Base-by-base conservation (phyloP, 345 rosid species). In the Excoecaria cochinchinensis region DNA sequence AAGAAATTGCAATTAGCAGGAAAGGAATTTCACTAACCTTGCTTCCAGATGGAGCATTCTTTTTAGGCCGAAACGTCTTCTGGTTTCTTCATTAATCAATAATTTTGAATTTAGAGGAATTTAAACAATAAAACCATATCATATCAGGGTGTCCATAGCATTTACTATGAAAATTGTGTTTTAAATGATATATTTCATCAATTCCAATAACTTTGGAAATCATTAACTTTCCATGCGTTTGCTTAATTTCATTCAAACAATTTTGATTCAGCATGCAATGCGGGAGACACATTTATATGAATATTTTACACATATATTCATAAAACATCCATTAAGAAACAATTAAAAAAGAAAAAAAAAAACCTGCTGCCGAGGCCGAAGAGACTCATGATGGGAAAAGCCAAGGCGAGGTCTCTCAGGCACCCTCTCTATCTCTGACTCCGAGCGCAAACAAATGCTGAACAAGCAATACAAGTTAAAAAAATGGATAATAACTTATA, bases 51-150 rank as follows among this genome's bases (percentile, higher is more conserved):
- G 91, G 91, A 75, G 90, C 89, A 82, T 82, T 89, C 82, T 89
- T 89, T 73, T 89, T 89, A 5, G 93, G 91, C 65, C 91, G 84
- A 55, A 89, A 89, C 5, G 93, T 89, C 83, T 79, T 89, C 86
- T 89, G 93, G 72, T 87, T 89, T 84, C 93, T 89, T 82, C 71
- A 75, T 3, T 40, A 72, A 8, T 15, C 3, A 73, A 67, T 31
- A 75, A 51, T 21, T 42, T 53, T n/a, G 40, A 40, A 22, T 25
- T 53, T 58, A 57, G 17, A 40, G 16, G 40, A 21, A 55, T 1
- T 5, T 19, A 2, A 38, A 8, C 22, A 52, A 24, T 8, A 60
- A 5, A 17, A 56, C 31, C 0, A 56, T 16, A 55, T 5, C 59
- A 14, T 55, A 6, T 56, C 60, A 19, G n/a, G 57, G 0, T 44